Evolutionary conservation across 1,284 basidiomycete genomes (phyloP).

Genomic region (Cryptococcus neoformans): DNA sequence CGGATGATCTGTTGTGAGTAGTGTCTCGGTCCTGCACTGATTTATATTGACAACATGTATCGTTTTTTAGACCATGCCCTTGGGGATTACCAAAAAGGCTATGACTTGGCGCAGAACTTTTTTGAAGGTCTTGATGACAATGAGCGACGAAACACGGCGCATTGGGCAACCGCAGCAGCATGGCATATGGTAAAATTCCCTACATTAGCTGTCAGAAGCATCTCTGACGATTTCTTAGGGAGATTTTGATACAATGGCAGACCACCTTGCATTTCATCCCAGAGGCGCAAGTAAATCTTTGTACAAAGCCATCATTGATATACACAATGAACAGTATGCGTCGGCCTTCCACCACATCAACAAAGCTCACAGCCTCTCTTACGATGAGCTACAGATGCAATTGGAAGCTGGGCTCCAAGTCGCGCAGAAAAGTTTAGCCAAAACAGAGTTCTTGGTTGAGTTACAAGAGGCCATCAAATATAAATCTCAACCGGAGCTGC

Average conservation of each 20-base stretch:
- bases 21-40: background rate
- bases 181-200: constrained; percentile 38
- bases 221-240: constrained; percentile 13
- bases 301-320: constrained; percentile 47
- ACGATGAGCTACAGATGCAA: constrained; percentile 40
- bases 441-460: constrained; percentile 41
- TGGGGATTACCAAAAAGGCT: constrained; percentile 33
- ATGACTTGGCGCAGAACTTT: constrained; percentile 29
- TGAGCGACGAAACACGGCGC: constrained; percentile 33
- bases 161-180: constrained; percentile 39
- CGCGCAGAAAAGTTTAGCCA: constrained; percentile 38
- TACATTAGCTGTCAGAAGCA: background rate
- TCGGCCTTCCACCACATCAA: constrained; percentile 37
- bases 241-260: constrained; percentile 42
- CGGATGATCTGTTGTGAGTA: constrained; percentile 37
- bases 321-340: constrained; percentile 32
- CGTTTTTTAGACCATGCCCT: constrained; percentile 35
- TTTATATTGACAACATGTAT: background rate
- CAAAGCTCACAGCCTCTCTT: constrained; percentile 39
- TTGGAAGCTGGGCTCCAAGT: constrained; percentile 27
- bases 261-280: constrained; percentile 39
- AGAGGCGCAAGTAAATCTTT: constrained; percentile 43
- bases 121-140: constrained; percentile 36
- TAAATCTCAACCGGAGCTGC: constrained; percentile 35
- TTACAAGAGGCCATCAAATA: constrained; percentile 43